Percentiles rank a stretch among this genome's conserved stretches.
Conservation (phyloP, 805 yeast species). For the Huiozyma sinensis region DNA sequence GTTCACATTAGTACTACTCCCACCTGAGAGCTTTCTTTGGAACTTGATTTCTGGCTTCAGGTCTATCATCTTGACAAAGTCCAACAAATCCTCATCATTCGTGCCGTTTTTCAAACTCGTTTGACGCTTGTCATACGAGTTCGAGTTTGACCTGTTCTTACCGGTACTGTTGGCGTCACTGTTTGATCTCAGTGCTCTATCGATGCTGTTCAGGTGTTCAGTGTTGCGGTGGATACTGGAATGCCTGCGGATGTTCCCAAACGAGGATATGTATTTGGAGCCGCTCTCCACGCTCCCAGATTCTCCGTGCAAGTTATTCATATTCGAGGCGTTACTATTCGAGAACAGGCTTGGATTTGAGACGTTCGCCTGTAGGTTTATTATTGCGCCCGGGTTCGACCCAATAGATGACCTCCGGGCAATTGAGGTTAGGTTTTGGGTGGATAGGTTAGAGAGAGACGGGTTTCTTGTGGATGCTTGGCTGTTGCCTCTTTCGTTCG, state of each 20-base stretch:
- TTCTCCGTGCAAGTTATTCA: slow-evolving; percentile 11
- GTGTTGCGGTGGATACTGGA: slow-evolving; percentile 28
- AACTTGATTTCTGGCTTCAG: slow-evolving; percentile 43
- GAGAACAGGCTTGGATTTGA: not conserved
- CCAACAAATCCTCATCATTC: slow-evolving; percentile 40
- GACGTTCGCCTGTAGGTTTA: not conserved
- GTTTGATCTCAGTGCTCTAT: slow-evolving; percentile 5
- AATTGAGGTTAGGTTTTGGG: no score
- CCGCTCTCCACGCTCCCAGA: slow-evolving; percentile 31
- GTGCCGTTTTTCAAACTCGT: no score
- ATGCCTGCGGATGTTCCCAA: slow-evolving; percentile 55
- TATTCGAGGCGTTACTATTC: slow-evolving; percentile 6
- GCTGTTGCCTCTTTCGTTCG: slow-evolving; percentile 13
- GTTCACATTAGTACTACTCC: slow-evolving; percentile 12
- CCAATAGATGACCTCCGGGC: slow-evolving; percentile 32
- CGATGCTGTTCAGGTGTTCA: slow-evolving; percentile 3
- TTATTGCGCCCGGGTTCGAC: slow-evolving; percentile 10
- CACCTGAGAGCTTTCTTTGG: slow-evolving; percentile 6
- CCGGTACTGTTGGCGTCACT: not conserved
- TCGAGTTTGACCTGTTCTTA: not conserved
- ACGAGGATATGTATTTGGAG: slow-evolving; percentile 61
- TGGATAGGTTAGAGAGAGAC: slow-evolving; percentile 30
- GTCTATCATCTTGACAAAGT: slow-evolving; percentile 63
- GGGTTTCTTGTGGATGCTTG: slow-evolving; percentile 31
- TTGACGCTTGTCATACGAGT: not conserved